phyloP scores from a whole-genome alignment of 495 filamentous ascomycete genomes.

The Platismatia glauca region DNA sequence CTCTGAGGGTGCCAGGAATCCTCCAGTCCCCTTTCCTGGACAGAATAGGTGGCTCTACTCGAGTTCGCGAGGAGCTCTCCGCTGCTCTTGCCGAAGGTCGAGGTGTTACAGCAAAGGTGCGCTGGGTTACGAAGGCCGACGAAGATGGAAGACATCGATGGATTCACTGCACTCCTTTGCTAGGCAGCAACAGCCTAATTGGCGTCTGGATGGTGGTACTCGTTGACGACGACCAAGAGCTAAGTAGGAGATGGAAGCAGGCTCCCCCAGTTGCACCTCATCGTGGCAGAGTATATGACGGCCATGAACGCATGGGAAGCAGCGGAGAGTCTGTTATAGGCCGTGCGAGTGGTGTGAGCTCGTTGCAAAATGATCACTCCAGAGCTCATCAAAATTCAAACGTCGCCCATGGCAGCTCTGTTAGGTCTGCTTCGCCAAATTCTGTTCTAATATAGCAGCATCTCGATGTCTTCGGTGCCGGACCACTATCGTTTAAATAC shows the following conservation, averaged over 20 bases:
- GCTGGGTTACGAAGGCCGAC: constrained; percentile 44
- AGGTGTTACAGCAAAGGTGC: constrained; percentile 57
- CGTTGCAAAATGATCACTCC: constrained; percentile 4
- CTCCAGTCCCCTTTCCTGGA: constrained; percentile 54
- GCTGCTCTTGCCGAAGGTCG: constrained; percentile 49
- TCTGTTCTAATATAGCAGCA: constrained; percentile 19
- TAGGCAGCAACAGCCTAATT: constrained; percentile 48
- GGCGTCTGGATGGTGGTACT: constrained; percentile 60
- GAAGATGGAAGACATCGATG: constrained; percentile 46
- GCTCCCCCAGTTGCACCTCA: constrained; percentile 25
- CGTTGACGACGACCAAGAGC: constrained; percentile 38
- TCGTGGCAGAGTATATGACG: constrained; percentile 20
- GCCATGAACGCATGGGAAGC: constrained; percentile 12
- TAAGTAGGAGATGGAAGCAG: constrained; percentile 20
- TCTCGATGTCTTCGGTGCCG: not conserved
- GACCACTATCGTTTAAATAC: not conserved
- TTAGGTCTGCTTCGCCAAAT: constrained; percentile 23
- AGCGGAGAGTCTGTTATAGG: constrained; percentile 16
- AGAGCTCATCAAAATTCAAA: constrained; percentile 8
- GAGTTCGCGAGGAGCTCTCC: constrained; percentile 48
- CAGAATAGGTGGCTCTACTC: constrained; percentile 45
- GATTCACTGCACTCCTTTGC: constrained; percentile 54
- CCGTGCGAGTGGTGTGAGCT: constrained; percentile 2
- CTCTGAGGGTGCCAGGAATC: constrained; percentile 53
- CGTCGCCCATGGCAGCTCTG: constrained; percentile 8